Evolutionary conservation across 441 rosid species (phyloP).

Genomic region (Arabidopsis lyrata): DNA sequence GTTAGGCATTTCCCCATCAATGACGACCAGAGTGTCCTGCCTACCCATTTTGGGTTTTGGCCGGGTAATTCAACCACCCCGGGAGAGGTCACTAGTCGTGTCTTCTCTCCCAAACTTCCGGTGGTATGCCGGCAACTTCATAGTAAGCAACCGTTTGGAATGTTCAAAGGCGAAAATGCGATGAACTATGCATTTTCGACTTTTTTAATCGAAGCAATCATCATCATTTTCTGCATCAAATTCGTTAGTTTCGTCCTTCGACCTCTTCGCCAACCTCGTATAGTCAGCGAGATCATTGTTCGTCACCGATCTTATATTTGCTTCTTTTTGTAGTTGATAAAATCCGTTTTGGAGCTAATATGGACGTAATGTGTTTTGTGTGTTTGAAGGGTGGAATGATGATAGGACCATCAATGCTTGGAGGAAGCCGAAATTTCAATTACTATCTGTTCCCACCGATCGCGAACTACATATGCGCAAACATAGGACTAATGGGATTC

Average conservation of each 20-base stretch:
- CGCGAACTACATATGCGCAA: slow-evolving; percentile 50
- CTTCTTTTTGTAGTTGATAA: neutral
- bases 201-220: slow-evolving; percentile 50
- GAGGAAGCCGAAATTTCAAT: slow-evolving; percentile 48
- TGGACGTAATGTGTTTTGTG: neutral
- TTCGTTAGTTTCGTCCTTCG: slow-evolving; percentile 60
- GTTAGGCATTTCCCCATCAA: slow-evolving; percentile 43
- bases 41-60: slow-evolving; percentile 29
- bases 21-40: slow-evolving; percentile 13
- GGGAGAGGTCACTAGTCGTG: slow-evolving; percentile 15
- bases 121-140: slow-evolving; percentile 46
- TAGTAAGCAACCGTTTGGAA: slow-evolving; percentile 40
- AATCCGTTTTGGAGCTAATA: neutral
- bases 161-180: slow-evolving; percentile 58
- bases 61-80: slow-evolving; percentile 16
- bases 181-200: slow-evolving; percentile 50
- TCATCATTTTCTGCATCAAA: slow-evolving; percentile 49
- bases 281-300: slow-evolving; percentile 74
- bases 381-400: slow-evolving; percentile 67
- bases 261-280: slow-evolving; percentile 69
- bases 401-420: slow-evolving; percentile 74
- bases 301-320: neutral
- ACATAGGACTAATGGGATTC: slow-evolving; percentile 60
- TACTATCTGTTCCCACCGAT: slow-evolving; percentile 47
- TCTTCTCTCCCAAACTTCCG: slow-evolving; percentile 21